phyloP scores from a whole-genome alignment of 306 rosid genomes.

The Cicer pinnatifidum region DNA sequence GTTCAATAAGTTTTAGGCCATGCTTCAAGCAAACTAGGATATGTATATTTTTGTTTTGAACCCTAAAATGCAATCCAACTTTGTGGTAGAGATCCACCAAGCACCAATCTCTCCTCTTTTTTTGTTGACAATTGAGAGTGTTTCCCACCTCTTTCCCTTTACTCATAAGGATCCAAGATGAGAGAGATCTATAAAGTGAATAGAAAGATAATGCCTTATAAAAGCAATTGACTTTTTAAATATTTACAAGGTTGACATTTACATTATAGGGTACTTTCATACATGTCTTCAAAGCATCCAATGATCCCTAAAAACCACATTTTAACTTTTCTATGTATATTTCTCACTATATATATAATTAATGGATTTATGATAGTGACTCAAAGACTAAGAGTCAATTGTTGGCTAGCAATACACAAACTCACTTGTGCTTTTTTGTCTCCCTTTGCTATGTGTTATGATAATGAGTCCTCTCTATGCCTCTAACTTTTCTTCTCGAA shows the following conservation, averaged over 20 bases:
- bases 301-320: slow-evolving; percentile 57
- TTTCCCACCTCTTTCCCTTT: slow-evolving; percentile 89
- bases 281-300: slow-evolving; percentile 72
- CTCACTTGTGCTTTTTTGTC: slow-evolving; percentile 81
- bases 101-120: slow-evolving; percentile 62
- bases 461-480: slow-evolving; percentile 53
- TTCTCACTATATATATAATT: not conserved
- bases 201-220: slow-evolving; percentile 44
- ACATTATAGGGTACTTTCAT: slow-evolving; percentile 20
- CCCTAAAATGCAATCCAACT: slow-evolving; percentile 38
- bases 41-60: slow-evolving; percentile 28
- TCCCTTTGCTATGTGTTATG: slow-evolving; percentile 57
- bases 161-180: slow-evolving; percentile 74
- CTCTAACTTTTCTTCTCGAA: slow-evolving; percentile 48
- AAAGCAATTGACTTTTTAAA: slow-evolving; percentile 69
- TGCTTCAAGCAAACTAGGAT: slow-evolving; percentile 47
- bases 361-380: slow-evolving; percentile 56
- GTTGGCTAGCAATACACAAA: slow-evolving; percentile 63
- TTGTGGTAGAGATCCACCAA: slow-evolving; percentile 58
- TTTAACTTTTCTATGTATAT: not conserved
- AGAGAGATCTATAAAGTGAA: slow-evolving; percentile 28
- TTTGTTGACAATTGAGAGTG: slow-evolving; percentile 71
- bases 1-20: slow-evolving; percentile 51
- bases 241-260: slow-evolving; percentile 85
- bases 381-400: slow-evolving; percentile 60